Evolutionary conservation across 768 basidiomycete genomes (phyloP).

Genomic region (Rhodotorula toruloides): DNA sequence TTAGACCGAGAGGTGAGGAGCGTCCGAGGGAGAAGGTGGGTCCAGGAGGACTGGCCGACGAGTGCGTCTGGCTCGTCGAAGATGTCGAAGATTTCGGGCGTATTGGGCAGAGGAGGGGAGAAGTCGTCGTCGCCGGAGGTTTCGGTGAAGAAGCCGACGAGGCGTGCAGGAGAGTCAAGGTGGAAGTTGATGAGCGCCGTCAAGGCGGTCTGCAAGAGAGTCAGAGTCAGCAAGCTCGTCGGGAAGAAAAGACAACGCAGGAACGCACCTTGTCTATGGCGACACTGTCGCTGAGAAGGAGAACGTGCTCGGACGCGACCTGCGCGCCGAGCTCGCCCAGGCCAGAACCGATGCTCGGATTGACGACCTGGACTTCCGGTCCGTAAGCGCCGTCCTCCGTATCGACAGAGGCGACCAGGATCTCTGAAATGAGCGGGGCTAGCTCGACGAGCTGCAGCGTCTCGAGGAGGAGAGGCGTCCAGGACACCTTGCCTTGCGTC

Average conservation of each 20-base stretch:
- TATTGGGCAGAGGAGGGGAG: background rate
- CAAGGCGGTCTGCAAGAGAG: slow-evolving; percentile 4
- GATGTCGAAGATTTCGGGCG: slow-evolving; percentile 4
- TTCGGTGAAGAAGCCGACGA: slow-evolving; percentile 21
- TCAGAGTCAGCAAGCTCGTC: too few species aligned
- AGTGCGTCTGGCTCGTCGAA: slow-evolving; percentile 18
- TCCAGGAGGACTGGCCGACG: slow-evolving; percentile 11
- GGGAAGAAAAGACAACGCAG: background rate
- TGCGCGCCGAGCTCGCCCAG: slow-evolving; percentile 7
- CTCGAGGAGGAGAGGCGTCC: slow-evolving; percentile 22
- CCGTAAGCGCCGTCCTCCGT: slow-evolving; percentile 14
- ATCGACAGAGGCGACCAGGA: slow-evolving; percentile 28
- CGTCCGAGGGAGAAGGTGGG: slow-evolving; percentile 20
- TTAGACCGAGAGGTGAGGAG: slow-evolving; percentile 14
- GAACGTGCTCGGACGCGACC: slow-evolving; percentile 6
- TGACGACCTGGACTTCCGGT: slow-evolving; percentile 2
- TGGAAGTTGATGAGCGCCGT: slow-evolving; percentile 21
- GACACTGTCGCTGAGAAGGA: slow-evolving; percentile 29
- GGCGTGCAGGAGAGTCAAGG: slow-evolving; percentile 17
- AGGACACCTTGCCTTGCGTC: slow-evolving; percentile 16
- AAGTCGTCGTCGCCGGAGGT: background rate
- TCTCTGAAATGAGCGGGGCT: slow-evolving; percentile 12
- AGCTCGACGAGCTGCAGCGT: slow-evolving; percentile 17
- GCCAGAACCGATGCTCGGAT: slow-evolving; percentile 13
- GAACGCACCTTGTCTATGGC: slow-evolving; percentile 28